Base-by-base conservation (phyloP, 176 grass and related monocot genomes). In the Oryza glaberrima region DNA sequence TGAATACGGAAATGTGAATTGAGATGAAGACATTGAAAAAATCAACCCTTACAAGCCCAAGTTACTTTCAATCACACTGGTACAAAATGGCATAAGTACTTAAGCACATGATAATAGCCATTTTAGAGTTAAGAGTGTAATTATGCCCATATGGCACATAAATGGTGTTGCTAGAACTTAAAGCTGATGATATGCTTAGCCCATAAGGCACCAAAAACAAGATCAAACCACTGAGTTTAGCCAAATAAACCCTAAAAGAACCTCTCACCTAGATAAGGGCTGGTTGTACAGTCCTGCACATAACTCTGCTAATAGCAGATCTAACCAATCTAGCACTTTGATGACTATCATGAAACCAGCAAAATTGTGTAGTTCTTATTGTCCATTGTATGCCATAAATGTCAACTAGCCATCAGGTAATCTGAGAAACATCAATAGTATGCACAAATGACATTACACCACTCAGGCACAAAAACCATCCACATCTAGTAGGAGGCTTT, bases 21-120 rank as follows among this genome's bases (percentile, higher is more conserved):
- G 6, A 77, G 75, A 60, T 34, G 22, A 60, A 32, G 41, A 46
- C 11, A 47, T 11, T 46, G 22, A 82, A 54, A 10, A 70, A 12
- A 47, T 32, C 28, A 68, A 9, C 16, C 35, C 3, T 20, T 20
- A 35, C 10, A 4, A 58, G 36, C 12, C 9, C 20, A 51, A 67
- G 4, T 35, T 40, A 4, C 17, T 14, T 38, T 45, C 28, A 68
- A 20, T 66, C 3, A 61, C 12, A 38, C 1, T 65, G 17, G 9
- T 63, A 16, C 56, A 54, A 81, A 51, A 52, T 54, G 66, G 47
- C 11, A 70, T 32, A 58, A 52, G 52, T 41, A 45, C 64, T 73
- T 67, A 15, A 51, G 26, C 26, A 40, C 22, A 9, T 48, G 23
- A 32, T 51, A 14, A 56, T 54, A 5, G 15, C 12, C 23, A 64